Base-by-base conservation (phyloP, 2,329 filamentous ascomycete species). In the Cladosporium sp. region DNA sequence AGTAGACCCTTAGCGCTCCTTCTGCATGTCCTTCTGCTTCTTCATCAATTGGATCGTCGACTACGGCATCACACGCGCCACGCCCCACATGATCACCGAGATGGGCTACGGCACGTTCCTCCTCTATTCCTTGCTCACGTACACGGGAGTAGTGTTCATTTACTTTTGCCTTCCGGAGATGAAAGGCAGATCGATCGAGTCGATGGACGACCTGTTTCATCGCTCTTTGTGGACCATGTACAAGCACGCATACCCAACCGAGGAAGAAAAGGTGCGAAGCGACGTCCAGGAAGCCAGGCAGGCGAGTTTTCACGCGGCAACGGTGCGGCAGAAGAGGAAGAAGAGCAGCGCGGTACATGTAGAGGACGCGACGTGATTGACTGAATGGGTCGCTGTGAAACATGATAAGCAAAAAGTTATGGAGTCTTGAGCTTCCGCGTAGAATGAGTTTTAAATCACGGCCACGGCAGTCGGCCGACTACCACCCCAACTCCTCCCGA, bases 21-120 rank as follows among this genome's bases (percentile, higher is more conserved):
- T 69, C 65, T 69, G 68, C 64, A 69, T 69, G 67, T 56, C 65
- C 6, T 68, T 69, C 52, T 70, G 69, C 49, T 70, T 70, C 65
- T 70, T 70, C 62, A 59, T 66, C 52, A 70, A 70, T 57, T 70
- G 69, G 69, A 70, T 70, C 35, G 69, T 70, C 28, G 66, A 70
- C 65, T 70, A 70, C 29, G 68, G 67, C 12, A 67, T 68, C 61
- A 69, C 67, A 5, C 64, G 66, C 49, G 68, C 68, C 2, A 68
- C 68, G 2, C 67, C 68, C 14, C 40, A 65, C 35, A 70, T 69
- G 68, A 57, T 69, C 26, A 69, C 67, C 26, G 63, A 70, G 12
- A 66, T 69, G 67, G 69, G 67, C 16, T 68, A 62, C 28, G 67
- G 66, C 1, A 69, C 67, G 2, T 70, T 69, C 58, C 60, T 70